Percentiles rank a stretch among this genome's conserved stretches.
Evolutionary conservation across 1,284 basidiomycete species (phyloP).

Genomic region (Fomitiporia mediterranea): DNA sequence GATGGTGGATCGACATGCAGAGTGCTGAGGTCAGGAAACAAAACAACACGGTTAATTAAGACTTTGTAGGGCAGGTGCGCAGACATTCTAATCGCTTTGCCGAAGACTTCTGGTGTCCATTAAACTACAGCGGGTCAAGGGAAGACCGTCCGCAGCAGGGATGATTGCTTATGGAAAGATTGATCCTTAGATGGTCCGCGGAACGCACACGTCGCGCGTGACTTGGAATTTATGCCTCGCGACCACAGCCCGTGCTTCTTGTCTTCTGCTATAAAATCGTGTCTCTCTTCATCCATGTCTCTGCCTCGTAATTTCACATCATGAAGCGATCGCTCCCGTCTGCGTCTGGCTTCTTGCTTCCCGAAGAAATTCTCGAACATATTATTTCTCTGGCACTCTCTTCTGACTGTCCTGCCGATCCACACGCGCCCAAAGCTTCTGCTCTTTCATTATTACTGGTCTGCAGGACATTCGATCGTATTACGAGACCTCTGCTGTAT

Average conservation of each 20-base stretch:
- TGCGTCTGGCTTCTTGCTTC: constrained; percentile 27
- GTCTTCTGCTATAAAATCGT: neutral
- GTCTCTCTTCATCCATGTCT: neutral
- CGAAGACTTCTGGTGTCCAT: neutral
- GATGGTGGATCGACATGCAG: neutral
- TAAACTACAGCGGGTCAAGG: neutral
- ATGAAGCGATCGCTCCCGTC: neutral
- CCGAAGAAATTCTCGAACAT: constrained; percentile 52
- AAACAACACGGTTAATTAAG: neutral
- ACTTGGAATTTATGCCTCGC: neutral
- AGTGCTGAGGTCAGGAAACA: neutral
- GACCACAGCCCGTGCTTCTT: too few species aligned
- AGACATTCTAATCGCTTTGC: neutral
- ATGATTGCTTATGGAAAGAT: neutral
- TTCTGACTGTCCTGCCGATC: constrained; percentile 23
- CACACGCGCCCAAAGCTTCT: constrained; percentile 22
- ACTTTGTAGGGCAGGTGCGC: too few species aligned
- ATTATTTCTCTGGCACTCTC: constrained; percentile 40
- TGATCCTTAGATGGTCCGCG: neutral
- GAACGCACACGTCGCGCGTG: neutral
- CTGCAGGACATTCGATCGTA: constrained; percentile 45
- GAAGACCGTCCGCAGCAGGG: neutral
- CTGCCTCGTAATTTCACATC: neutral
- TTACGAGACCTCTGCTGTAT: constrained; percentile 49
- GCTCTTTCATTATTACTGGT: constrained; percentile 43